phyloP scores from a whole-genome alignment of 2,329 filamentous ascomycete species.

The Nothophaeocryptopus gaeumannii region DNA sequence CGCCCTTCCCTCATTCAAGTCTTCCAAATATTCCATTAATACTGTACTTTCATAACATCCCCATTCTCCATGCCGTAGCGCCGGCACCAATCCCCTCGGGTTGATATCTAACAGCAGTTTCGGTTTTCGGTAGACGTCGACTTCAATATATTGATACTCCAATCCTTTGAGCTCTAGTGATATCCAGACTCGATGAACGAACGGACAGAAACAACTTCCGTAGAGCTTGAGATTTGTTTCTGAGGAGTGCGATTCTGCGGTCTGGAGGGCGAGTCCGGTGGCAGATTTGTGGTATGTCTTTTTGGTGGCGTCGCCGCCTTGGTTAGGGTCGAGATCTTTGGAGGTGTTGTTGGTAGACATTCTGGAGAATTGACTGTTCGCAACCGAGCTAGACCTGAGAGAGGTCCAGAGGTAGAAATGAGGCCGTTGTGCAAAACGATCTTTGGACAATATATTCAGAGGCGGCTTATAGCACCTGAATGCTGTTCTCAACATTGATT shows the following conservation, averaged over 20 bases:
- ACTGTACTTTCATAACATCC: slow-evolving; percentile 78
- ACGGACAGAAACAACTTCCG: slow-evolving; percentile 81
- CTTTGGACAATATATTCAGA: no score
- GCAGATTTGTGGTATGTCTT: slow-evolving; percentile 71
- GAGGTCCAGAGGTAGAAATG: no score
- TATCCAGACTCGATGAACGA: slow-evolving; percentile 87
- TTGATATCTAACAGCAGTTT: slow-evolving; percentile 71
- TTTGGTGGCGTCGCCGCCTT: slow-evolving; percentile 49
- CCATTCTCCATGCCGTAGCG: slow-evolving; percentile 75
- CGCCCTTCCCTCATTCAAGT: slow-evolving; percentile 59
- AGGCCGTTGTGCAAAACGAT: no score
- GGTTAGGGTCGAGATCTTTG: slow-evolving; percentile 43
- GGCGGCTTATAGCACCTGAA: no score
- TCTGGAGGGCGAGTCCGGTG: slow-evolving; percentile 66
- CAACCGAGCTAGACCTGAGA: background rate
- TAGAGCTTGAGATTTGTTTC: slow-evolving; percentile 73
- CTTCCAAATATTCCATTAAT: slow-evolving; percentile 84
- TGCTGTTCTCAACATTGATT: no score
- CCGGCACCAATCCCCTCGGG: slow-evolving; percentile 71
- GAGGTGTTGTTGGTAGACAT: slow-evolving; percentile 15
- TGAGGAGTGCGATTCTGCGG: slow-evolving; percentile 66
- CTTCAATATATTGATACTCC: slow-evolving; percentile 81
- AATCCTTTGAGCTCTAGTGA: slow-evolving; percentile 76
- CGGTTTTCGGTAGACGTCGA: slow-evolving; percentile 74
- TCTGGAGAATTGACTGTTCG: background rate